Evolutionary conservation across 805 yeast genomes (phyloP), one percentile per base, ranked within the genome.

Genomic region (Kodamaea fukazawae): DNA sequence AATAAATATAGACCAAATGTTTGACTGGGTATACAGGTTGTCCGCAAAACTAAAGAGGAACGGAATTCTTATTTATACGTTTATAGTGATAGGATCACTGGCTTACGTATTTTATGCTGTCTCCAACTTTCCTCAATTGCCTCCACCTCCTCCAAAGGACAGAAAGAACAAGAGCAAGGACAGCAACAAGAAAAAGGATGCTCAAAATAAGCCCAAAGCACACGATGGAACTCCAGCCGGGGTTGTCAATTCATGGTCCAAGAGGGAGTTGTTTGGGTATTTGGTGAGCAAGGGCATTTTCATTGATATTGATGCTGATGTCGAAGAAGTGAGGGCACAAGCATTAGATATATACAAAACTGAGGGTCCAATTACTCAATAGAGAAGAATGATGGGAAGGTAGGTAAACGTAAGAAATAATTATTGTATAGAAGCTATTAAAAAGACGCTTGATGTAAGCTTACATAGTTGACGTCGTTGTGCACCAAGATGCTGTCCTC

Each of bases 61-160:
- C 28, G 66, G 70, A 7, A 61, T 67, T 36, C 61, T 63, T 42
- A 25, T 66, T 14, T 69, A 62, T 41, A 47, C 67, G 3, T 52
- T 59, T 3, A 28, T 69, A 7, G 54, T 69, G 7, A 42, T 65
- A 13, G 56, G 45, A 11, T 54, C 64, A 11, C 54, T 63, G 11
- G 50, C 50, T 10, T 63, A 60, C 40, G 54, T 57, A 10, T 50
- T 58, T 42, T 62, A 53, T 37, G 38, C 52, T 8, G 32, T 55
- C 6, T 47, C 54, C 15, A 45, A 42, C 27, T 28, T 45, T 17
- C 55, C 55, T 3, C 29, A 31, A 20, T 11, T 47, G 6, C 44
- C 46, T 4, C 49, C 49, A 15, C 46, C 43, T 15, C 36, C 40
- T 7, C 37, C 40, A 22, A 39, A 30, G 32, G 31, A 34, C 26